phyloP scores from a whole-genome alignment of 1,284 basidiomycete species.

The Ustilago loliicola region DNA sequence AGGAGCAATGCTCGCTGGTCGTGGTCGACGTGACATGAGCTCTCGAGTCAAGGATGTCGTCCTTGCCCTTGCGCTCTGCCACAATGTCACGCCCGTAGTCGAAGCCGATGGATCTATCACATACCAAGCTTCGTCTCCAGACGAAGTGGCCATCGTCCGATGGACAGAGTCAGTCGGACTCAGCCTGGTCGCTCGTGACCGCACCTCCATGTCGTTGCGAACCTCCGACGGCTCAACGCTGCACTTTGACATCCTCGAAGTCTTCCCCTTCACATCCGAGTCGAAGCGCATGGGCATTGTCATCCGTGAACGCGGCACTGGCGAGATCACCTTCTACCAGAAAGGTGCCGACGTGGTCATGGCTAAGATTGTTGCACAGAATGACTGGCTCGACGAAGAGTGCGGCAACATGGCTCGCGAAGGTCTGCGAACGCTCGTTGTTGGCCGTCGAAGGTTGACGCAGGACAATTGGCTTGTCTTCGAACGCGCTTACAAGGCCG shows the following conservation, averaged over 20 bases:
- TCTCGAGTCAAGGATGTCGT: slow-evolving; percentile 94
- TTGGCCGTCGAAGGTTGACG: slow-evolving; percentile 84
- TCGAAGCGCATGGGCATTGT: slow-evolving; percentile 99
- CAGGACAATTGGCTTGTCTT: slow-evolving; percentile 81
- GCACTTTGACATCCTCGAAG: slow-evolving; percentile 86
- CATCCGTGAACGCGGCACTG: slow-evolving; percentile 81
- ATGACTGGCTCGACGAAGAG: slow-evolving; percentile 99
- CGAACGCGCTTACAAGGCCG: slow-evolving; percentile 81
- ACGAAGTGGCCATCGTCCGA: slow-evolving; percentile 98
- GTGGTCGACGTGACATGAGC: slow-evolving; percentile 94
- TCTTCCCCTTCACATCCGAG: slow-evolving; percentile 97
- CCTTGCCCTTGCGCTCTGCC: slow-evolving; percentile 91
- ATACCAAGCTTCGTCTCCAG: slow-evolving; percentile 97
- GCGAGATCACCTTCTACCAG: slow-evolving; percentile 89
- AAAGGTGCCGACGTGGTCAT: slow-evolving; percentile 99
- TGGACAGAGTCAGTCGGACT: slow-evolving; percentile 97
- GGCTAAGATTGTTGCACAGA: slow-evolving; percentile 91
- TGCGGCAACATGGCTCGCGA: slow-evolving; percentile 98
- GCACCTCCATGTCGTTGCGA: slow-evolving; percentile 79
- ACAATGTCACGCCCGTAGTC: slow-evolving; percentile 95
- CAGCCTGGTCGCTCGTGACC: slow-evolving; percentile 86
- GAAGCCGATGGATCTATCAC: slow-evolving; percentile 94
- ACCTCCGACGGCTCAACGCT: slow-evolving; percentile 70
- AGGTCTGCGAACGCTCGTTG: slow-evolving; percentile 91
- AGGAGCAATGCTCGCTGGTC: slow-evolving; percentile 81